Percentiles rank a stretch among this genome's conserved stretches.
These are phyloP conservation scores for Pythium sp. DNA, from an alignment of 352 stramenopile species.

Conservation along the genomic window DNA sequence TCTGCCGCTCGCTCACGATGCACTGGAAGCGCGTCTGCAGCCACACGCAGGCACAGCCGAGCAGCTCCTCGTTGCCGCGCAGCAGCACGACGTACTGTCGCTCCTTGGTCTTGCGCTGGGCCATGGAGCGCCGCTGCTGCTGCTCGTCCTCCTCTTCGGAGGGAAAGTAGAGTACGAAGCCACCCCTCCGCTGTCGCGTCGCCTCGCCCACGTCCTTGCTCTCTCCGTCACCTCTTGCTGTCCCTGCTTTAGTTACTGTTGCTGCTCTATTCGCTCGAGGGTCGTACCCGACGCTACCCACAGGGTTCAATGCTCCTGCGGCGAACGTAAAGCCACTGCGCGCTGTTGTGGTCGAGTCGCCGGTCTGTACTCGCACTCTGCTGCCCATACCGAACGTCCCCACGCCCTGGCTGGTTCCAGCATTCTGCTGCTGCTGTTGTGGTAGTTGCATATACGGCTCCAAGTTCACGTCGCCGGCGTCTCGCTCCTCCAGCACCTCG, in stretches of 20 bases:
- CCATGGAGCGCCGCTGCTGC: slow-evolving; percentile 14
- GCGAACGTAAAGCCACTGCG: slow-evolving; percentile 8
- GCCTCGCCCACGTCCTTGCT: slow-evolving; percentile 3
- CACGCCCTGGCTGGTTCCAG: neutral
- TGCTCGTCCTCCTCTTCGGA: slow-evolving; percentile 28
- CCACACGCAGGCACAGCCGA: slow-evolving; percentile 56
- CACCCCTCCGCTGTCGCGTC: slow-evolving; percentile 13
- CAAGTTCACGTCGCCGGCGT: slow-evolving; percentile 12
- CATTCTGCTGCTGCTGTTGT: neutral
- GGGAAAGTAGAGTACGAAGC: slow-evolving; percentile 70
- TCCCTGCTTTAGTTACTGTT: neutral
- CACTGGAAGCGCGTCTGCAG: slow-evolving; percentile 75
- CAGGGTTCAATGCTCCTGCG: neutral
- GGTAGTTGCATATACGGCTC: neutral
- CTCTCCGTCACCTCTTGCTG: neutral
- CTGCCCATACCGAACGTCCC: neutral
- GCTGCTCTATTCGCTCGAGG: neutral
- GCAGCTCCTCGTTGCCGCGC: slow-evolving; percentile 49
- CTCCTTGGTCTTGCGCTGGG: slow-evolving; percentile 37
- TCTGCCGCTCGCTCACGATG: slow-evolving; percentile 45
- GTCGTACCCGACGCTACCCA: neutral
- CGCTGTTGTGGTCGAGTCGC: neutral
- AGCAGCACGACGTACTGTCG: slow-evolving; percentile 56
- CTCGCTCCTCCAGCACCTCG: slow-evolving; percentile 51
- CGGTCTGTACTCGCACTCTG: neutral